A percentile compares a stretch with the other conserved stretches of the same genome.
Conservation (phyloP, 495 filamentous ascomycete species). For the Podospora conica region DNA sequence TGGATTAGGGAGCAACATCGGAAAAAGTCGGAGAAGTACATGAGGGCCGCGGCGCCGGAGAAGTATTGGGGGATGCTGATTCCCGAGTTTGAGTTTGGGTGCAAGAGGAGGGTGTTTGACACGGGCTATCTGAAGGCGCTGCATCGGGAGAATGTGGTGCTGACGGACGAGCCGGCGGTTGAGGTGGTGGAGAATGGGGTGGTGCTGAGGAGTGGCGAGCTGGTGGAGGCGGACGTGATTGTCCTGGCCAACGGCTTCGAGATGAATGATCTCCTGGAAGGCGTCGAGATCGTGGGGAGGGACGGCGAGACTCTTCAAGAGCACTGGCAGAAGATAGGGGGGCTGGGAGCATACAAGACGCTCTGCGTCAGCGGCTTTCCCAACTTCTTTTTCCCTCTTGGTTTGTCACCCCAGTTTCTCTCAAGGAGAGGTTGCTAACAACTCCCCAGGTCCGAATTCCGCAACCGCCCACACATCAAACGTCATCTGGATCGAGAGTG, state of each 20-base stretch:
- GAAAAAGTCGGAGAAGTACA: conserved; percentile 23
- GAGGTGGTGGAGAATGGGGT: conserved; percentile 34
- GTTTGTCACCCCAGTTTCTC: conserved; percentile 3
- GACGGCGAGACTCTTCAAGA: conserved; percentile 27
- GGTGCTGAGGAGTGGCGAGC: conserved; percentile 17
- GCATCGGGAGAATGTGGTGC: conserved; percentile 28
- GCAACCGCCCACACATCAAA: conserved; percentile 40
- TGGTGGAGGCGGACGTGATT: conserved; percentile 36
- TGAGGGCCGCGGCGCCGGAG: conserved; percentile 31
- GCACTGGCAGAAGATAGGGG: conserved; percentile 32
- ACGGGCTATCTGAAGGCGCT: conserved; percentile 26
- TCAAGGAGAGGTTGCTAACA: not conserved
- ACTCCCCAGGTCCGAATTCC: conserved; percentile 35
- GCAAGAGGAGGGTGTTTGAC: conserved; percentile 43
- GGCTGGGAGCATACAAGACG: conserved; percentile 37
- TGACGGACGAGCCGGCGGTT: conserved; percentile 29
- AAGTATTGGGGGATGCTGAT: conserved; percentile 39
- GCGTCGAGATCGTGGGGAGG: conserved; percentile 32
- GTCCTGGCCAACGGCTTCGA: conserved; percentile 39
- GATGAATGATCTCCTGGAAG: conserved; percentile 26
- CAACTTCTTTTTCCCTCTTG: conserved; percentile 36
- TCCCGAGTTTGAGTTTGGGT: conserved; percentile 39
- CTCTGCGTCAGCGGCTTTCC: conserved; percentile 35
- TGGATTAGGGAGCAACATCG: conserved; percentile 11
- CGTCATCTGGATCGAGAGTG: conserved; percentile 34